These are phyloP conservation scores for Rachicladosporium sp. DNA, from an alignment of 2,329 filamentous ascomycete genomes.

Conservation along the genomic window DNA sequence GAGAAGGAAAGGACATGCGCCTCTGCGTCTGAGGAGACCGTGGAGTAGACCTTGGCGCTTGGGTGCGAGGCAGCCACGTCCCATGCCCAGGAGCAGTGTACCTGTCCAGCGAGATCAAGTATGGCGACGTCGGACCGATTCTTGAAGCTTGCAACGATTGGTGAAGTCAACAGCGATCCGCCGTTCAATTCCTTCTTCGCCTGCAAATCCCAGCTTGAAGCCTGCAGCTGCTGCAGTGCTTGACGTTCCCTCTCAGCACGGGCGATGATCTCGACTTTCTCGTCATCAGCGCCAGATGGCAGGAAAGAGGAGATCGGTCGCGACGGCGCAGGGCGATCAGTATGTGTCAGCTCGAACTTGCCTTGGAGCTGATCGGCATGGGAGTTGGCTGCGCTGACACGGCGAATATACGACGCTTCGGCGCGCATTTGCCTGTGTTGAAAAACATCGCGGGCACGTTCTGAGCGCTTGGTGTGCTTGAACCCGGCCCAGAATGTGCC, in stretches of 20 bases:
- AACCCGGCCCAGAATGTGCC: slow-evolving; percentile 72
- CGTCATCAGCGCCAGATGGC: slow-evolving; percentile 22
- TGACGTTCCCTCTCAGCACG: slow-evolving; percentile 62
- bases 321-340: slow-evolving; percentile 29
- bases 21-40: slow-evolving; percentile 32
- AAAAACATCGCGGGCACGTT: slow-evolving; percentile 60
- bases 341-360: slow-evolving; percentile 61
- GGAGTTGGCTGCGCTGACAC: slow-evolving; percentile 57
- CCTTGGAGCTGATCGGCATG: slow-evolving; percentile 76
- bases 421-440: slow-evolving; percentile 75
- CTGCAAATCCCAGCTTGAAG: slow-evolving; percentile 50
- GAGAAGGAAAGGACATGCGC: slow-evolving; percentile 47
- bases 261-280: slow-evolving; percentile 20
- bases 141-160: slow-evolving; percentile 30
- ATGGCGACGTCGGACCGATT: slow-evolving; percentile 46
- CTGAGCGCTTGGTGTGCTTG: slow-evolving; percentile 43
- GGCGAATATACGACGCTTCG: slow-evolving; percentile 74
- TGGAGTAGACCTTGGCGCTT: slow-evolving; percentile 76
- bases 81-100: slow-evolving; percentile 92
- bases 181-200: slow-evolving; percentile 49
- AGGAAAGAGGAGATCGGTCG: slow-evolving; percentile 35
- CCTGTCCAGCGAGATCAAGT: slow-evolving; percentile 75
- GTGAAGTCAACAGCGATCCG: slow-evolving; percentile 46
- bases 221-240: slow-evolving; percentile 57
- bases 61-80: slow-evolving; percentile 77